Conservation (phyloP, 2,329 filamentous ascomycete genomes). For the Aspergillus fischeri region DNA sequence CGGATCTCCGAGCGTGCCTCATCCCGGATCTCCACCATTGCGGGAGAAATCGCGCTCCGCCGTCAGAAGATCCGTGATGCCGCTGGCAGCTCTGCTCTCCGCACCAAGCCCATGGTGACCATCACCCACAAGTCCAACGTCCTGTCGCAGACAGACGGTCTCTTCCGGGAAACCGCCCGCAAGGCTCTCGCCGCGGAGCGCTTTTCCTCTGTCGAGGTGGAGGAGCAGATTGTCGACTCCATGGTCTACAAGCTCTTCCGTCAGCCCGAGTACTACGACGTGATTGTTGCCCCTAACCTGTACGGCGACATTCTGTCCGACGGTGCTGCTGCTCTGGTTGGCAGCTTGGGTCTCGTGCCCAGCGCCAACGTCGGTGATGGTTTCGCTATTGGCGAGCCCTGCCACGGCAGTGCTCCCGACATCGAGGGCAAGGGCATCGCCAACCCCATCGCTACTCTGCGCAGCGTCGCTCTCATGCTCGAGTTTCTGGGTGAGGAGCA, state of each 20-base stretch:
- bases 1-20: slow-evolving; percentile 85
- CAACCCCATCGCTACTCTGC: slow-evolving; percentile 92
- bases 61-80: slow-evolving; percentile 73
- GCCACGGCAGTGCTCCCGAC: slow-evolving; percentile 92
- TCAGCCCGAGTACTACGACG: slow-evolving; percentile 90
- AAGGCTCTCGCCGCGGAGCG: slow-evolving; percentile 63
- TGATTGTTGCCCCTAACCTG: slow-evolving; percentile 94
- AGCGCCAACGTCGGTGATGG: slow-evolving; percentile 90
- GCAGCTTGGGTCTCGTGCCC: slow-evolving; percentile 85
- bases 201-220: slow-evolving; percentile 66
- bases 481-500: slow-evolving; percentile 87
- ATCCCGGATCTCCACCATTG: slow-evolving; percentile 83
- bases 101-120: slow-evolving; percentile 72
- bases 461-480: slow-evolving; percentile 89
- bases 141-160: slow-evolving; percentile 88
- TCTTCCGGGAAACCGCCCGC: slow-evolving; percentile 80
- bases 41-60: slow-evolving; percentile 87
- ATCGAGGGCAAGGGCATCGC: slow-evolving; percentile 90
- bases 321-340: slow-evolving; percentile 89
- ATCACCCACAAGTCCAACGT: slow-evolving; percentile 99
- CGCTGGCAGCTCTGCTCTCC: slow-evolving; percentile 45
- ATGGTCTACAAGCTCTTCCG: slow-evolving; percentile 99
- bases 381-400: slow-evolving; percentile 96
- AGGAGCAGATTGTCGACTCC: slow-evolving; percentile 98
- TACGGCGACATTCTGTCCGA: slow-evolving; percentile 97